A percentile compares a stretch with the other conserved stretches of the same genome.
These are phyloP conservation scores for Backusella macrospora DNA, from an alignment of 192 early-diverging fungal genomes.

Conservation along the genomic window DNA sequence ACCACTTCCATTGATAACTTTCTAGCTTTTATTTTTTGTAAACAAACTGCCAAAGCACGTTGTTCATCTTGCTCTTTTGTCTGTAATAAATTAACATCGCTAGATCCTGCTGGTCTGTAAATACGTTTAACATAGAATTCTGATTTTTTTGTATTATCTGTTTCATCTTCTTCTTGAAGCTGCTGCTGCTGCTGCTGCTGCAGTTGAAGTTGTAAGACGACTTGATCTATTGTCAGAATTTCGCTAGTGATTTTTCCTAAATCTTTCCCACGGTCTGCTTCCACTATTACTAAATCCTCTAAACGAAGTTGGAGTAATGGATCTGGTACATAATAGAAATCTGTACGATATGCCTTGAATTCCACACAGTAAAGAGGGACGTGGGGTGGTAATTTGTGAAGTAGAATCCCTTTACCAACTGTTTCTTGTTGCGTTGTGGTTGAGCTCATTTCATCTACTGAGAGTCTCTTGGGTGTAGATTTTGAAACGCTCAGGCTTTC, in stretches of 20 bases:
- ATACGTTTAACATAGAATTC: slow-evolving; percentile 79
- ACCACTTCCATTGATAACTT: slow-evolving; percentile 93
- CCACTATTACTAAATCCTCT: slow-evolving; percentile 85
- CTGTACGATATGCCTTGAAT: slow-evolving; percentile 85
- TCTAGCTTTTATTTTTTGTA: slow-evolving; percentile 84
- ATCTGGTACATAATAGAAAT: slow-evolving; percentile 76
- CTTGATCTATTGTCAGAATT: slow-evolving; percentile 57
- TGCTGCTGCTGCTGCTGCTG: slow-evolving; percentile 38
- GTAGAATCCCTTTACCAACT: slow-evolving; percentile 29
- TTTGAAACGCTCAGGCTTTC: background rate
- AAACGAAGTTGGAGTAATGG: slow-evolving; percentile 45
- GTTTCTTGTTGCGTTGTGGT: background rate
- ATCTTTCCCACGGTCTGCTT: slow-evolving; percentile 90
- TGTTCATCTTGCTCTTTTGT: slow-evolving; percentile 86
- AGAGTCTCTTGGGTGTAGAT: background rate
- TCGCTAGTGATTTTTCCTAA: slow-evolving; percentile 80
- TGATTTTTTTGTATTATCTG: slow-evolving; percentile 6
- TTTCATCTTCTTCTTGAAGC: slow-evolving; percentile 33
- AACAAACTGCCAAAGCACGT: slow-evolving; percentile 84
- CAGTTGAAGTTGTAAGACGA: slow-evolving; percentile 43
- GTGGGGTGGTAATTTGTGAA: slow-evolving; percentile 48
- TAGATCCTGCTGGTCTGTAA: slow-evolving; percentile 74
- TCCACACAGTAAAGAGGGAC: slow-evolving; percentile 79
- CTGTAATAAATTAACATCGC: slow-evolving; percentile 78
- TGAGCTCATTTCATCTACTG: background rate